Evolutionary conservation across 2,329 filamentous ascomycete species (phyloP).

Genomic region (Scopulariopsis brevicaulis): DNA sequence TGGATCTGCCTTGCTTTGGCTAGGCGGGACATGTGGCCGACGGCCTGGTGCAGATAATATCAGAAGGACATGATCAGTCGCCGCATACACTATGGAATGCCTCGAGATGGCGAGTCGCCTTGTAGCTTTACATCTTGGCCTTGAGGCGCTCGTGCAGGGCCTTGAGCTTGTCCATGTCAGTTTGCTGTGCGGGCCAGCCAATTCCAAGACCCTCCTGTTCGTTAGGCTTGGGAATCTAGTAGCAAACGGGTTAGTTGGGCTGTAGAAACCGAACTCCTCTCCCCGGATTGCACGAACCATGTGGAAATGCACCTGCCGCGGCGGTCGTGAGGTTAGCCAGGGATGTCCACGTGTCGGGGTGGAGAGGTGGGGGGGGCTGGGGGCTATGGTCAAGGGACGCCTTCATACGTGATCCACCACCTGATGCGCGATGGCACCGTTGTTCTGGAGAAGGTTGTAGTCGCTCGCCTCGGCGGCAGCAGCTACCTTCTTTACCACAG

Average conservation of each 20-base stretch:
- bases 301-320: slow-evolving; percentile 73
- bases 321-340: background rate
- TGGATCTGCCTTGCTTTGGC: background rate
- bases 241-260: slow-evolving; percentile 5
- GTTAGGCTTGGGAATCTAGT: slow-evolving; percentile 87
- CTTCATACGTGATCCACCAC: slow-evolving; percentile 73
- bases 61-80: too few species aligned
- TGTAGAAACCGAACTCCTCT: slow-evolving; percentile 1
- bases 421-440: slow-evolving; percentile 84
- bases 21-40: too few species aligned
- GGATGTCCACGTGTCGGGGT: background rate
- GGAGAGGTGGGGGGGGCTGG: too few species aligned
- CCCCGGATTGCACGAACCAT: slow-evolving; percentile 48
- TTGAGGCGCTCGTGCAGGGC: slow-evolving; percentile 74
- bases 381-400: background rate
- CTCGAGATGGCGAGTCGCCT: background rate
- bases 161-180: slow-evolving; percentile 77
- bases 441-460: slow-evolving; percentile 96
- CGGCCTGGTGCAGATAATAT: too few species aligned
- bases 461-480: slow-evolving; percentile 62
- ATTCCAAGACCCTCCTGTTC: slow-evolving; percentile 68
- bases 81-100: background rate
- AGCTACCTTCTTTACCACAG: slow-evolving; percentile 80
- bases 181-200: slow-evolving; percentile 63
- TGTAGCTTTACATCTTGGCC: slow-evolving; percentile 59